phyloP scores from a whole-genome alignment of 208 protist species.

The Borovskyia barvae region DNA sequence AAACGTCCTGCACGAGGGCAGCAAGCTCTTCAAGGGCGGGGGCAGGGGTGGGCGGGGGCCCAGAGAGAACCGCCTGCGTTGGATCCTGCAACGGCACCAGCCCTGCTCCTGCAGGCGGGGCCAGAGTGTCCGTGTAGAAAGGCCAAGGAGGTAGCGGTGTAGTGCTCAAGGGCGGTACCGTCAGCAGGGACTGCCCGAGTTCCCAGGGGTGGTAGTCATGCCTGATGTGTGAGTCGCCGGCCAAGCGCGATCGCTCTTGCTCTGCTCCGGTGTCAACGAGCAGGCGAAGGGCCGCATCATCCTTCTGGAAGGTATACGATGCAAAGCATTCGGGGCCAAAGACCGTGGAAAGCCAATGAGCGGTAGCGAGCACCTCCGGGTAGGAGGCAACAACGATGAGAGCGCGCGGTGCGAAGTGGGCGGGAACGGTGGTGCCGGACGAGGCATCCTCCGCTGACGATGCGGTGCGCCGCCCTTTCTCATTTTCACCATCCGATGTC shows the following conservation, averaged over 20 bases:
- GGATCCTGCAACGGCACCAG: no score
- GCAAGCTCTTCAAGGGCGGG: slow-evolving; percentile 13
- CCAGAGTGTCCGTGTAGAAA: not conserved
- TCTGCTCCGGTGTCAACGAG: slow-evolving; percentile 10
- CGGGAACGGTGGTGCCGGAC: no score
- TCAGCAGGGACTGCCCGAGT: no score
- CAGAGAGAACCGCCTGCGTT: no score
- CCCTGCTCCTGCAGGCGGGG: no score
- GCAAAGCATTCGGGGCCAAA: slow-evolving; percentile 63
- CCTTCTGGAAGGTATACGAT: slow-evolving; percentile 37
- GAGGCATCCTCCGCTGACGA: no score
- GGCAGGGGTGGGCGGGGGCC: no score
- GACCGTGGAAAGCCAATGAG: slow-evolving; percentile 43
- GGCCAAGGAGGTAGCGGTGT: no score
- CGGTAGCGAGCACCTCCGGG: slow-evolving; percentile 32
- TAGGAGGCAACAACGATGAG: slow-evolving; percentile 50
- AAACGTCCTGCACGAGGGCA: slow-evolving; percentile 12
- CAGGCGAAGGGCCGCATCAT: slow-evolving; percentile 20
- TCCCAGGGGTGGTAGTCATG: no score
- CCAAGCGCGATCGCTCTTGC: not conserved
- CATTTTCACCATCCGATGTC: not conserved
- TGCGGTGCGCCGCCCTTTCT: not conserved
- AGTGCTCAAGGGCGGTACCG: no score
- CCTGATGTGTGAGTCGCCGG: no score
- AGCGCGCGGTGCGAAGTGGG: slow-evolving; percentile 24